Evolutionary conservation across 805 yeast species (phyloP).

Genomic region (Dipodascus albidus): DNA sequence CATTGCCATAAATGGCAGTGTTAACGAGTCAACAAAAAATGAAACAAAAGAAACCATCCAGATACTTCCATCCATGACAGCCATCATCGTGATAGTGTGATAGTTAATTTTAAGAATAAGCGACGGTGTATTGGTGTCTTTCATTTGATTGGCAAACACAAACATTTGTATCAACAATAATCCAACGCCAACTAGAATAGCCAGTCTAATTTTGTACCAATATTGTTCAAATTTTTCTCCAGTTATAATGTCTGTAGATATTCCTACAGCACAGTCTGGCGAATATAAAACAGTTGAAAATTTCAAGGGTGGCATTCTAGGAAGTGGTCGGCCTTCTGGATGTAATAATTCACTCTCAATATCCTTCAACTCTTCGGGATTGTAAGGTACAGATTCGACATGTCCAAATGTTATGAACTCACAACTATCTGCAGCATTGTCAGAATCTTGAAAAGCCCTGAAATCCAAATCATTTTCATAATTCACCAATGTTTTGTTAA

Average conservation of each 20-base stretch:
- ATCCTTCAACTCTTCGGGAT: conserved; percentile 38
- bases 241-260: conserved; percentile 27
- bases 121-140: conserved; percentile 65
- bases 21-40: conserved; percentile 40
- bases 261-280: conserved; percentile 72
- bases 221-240: conserved; percentile 51
- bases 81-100: conserved; percentile 41
- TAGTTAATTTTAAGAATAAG: conserved; percentile 63
- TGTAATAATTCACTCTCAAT: conserved; percentile 62
- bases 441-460: conserved; percentile 42
- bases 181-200: conserved; percentile 34
- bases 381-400: conserved; percentile 45
- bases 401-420: conserved; percentile 65
- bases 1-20: conserved; percentile 55
- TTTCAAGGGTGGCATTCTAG: conserved; percentile 42
- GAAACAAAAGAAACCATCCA: conserved; percentile 51
- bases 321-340: conserved; percentile 75
- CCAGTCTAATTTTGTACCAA: conserved; percentile 27
- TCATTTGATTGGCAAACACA: conserved; percentile 57
- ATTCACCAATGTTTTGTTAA: conserved; percentile 24
- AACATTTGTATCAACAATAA: conserved; percentile 42
- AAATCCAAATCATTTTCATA: conserved; percentile 47
- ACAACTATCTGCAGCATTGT: conserved; percentile 41
- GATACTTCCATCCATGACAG: conserved; percentile 56
- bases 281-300: conserved; percentile 61